Evolutionary conservation across 805 yeast genomes (phyloP), one percentile per base, ranked within the genome.

Genomic region (Candida krabiensis): DNA sequence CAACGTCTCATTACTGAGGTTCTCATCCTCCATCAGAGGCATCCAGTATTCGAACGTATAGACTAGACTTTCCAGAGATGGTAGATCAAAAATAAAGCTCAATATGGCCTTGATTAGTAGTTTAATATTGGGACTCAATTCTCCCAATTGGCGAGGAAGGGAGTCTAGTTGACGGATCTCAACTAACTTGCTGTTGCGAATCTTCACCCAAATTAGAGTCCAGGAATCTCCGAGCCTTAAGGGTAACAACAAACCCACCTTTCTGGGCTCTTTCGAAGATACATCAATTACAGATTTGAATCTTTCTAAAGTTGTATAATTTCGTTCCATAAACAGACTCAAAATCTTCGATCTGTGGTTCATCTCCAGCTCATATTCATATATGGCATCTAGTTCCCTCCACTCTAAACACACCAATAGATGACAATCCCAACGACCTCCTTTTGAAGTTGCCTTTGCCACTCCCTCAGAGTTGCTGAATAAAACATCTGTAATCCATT

Each of bases 121-220:
- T 35, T 50, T 47, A 15, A 45, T 39, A 33, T 38, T 37, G 22
- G 32, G 40, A n/a, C 32, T 30, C 19, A 58, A 24, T 27, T 50
- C 52, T 13, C 42, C 46, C 9, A 53, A 30, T 4, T 16, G 35
- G 9, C 42, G 32, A 13, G 52, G 50, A 16, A 43, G 47, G 2
- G 54, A 38, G 37, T 55, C 58, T 4, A 58, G 19, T 33, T 58
- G 63, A 28, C 38, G 39, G 11, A 55, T 41, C 27, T 47, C 41
- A 4, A 50, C 47, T 21, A 30, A 50, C 28, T 46, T 30, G 28
- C 40, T 25, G 28, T 39, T 38, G n/a, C 35, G 37, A 21, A 56
- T 49, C 28, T 53, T 47, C 9, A 56, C 37, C 63, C 63, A 58
- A 2, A 58, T 31, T 16, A 54, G 35, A 2, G 59, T 40, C 61